These are phyloP conservation scores for Veloboletus limbatus DNA, from an alignment of 1,284 basidiomycete genomes.

Conservation along the genomic window DNA sequence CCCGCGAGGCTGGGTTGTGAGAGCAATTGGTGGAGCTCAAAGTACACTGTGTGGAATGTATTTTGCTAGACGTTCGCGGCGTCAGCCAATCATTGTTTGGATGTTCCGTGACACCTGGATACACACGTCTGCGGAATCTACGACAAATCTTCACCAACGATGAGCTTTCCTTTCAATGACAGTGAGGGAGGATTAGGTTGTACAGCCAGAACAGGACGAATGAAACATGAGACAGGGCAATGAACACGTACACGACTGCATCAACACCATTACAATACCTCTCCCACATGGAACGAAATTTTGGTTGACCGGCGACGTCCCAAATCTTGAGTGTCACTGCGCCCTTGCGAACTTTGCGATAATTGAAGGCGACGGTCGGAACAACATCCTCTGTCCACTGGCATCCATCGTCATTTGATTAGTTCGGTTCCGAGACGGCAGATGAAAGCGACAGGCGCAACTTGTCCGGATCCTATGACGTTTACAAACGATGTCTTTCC, in stretches of 20 bases:
- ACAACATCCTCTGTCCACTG: slow-evolving; percentile 93
- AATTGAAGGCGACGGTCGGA: slow-evolving; percentile 91
- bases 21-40: slow-evolving; percentile 88
- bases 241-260: slow-evolving; percentile 78
- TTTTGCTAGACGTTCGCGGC: slow-evolving; percentile 47
- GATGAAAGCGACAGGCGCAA: slow-evolving; percentile 30
- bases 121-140: slow-evolving; percentile 84
- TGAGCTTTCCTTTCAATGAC: slow-evolving; percentile 11
- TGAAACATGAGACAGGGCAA: background rate
- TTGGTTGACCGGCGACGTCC: slow-evolving; percentile 95
- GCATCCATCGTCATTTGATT: background rate
- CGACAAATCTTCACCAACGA: slow-evolving; percentile 67
- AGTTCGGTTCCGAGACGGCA: background rate
- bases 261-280: slow-evolving; percentile 94
- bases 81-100: slow-evolving; percentile 5
- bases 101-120: background rate
- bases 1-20: slow-evolving; percentile 69
- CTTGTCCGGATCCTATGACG: slow-evolving; percentile 84
- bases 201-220: background rate
- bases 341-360: slow-evolving; percentile 80
- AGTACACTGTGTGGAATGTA: slow-evolving; percentile 83
- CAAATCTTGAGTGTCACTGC: slow-evolving; percentile 92
- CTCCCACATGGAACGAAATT: slow-evolving; percentile 94
- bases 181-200: slow-evolving; percentile 10
- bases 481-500: slow-evolving; percentile 96